These are phyloP conservation scores for Leucaena leucocephala DNA, from an alignment of 306 rosid genomes.

Conservation along the genomic window DNA sequence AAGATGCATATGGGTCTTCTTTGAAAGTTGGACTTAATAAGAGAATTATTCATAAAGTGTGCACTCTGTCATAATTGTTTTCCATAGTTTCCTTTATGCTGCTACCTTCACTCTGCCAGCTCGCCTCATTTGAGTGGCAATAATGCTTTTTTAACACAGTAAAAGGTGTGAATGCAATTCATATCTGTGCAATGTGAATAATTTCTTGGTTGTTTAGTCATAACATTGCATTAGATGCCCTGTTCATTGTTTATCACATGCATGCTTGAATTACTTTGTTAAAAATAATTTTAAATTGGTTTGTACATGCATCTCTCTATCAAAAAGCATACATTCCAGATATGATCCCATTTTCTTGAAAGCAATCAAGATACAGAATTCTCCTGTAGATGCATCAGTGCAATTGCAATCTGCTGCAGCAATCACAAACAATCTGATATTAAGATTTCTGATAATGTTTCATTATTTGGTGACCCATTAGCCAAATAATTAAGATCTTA, in stretches of 20 bases:
- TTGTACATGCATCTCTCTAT: constrained; percentile 26
- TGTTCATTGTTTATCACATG: constrained; percentile 41
- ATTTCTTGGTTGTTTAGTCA: constrained; percentile 27
- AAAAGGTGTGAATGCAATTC: background rate
- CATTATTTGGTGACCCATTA: constrained; percentile 8
- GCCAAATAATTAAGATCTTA: constrained; percentile 35
- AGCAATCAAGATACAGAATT: constrained; percentile 32
- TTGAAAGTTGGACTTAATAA: background rate
- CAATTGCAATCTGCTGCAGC: constrained; percentile 53
- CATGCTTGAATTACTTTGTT: constrained; percentile 28
- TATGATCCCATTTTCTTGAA: constrained; percentile 41
- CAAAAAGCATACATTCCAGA: constrained; percentile 40
- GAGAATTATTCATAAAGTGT: background rate
- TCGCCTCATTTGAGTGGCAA: background rate
- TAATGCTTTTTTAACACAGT: background rate
- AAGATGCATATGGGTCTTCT: background rate
- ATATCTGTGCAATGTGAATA: background rate
- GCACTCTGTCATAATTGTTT: background rate
- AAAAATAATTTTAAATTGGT: constrained; percentile 28
- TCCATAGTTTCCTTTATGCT: background rate
- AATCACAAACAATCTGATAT: constrained; percentile 35
- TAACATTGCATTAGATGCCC: constrained; percentile 38
- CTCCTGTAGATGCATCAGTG: constrained; percentile 38
- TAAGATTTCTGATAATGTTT: constrained; percentile 25
- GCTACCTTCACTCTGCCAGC: background rate